Evolutionary conservation across 2,329 filamentous ascomycete species (phyloP).

Genomic region (Akanthomyces muscarius): DNA sequence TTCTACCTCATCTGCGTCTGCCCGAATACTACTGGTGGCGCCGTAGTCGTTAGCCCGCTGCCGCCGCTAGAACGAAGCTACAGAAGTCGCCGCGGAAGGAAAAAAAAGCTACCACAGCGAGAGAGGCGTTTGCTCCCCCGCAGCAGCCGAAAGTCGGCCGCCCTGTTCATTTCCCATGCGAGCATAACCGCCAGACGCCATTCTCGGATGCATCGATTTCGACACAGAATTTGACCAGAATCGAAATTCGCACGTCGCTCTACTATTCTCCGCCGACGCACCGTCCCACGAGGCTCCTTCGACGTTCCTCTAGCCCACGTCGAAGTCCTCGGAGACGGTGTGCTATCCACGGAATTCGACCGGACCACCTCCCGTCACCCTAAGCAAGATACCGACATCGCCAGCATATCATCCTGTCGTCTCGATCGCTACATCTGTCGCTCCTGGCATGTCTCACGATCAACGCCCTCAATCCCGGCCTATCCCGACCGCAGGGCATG

Average conservation of each 20-base stretch:
- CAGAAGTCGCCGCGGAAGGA: conserved; percentile 38
- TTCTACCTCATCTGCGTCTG: not conserved
- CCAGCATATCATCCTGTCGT: not conserved
- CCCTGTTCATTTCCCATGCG: not conserved
- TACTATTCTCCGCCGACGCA: not conserved
- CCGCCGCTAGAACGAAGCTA: conserved; percentile 46
- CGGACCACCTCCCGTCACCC: not conserved
- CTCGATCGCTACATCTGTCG: not conserved
- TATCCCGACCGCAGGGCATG: conserved; percentile 34
- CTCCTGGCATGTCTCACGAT: conserved; percentile 48
- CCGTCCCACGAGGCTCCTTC: conserved; percentile 21
- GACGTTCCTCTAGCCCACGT: conserved; percentile 13
- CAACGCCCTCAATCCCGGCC: conserved; percentile 33
- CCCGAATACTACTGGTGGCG: not conserved
- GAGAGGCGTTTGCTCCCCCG: conserved; percentile 9
- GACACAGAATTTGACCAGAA: not conserved
- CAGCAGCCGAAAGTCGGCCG: conserved; percentile 14
- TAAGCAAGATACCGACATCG: not conserved
- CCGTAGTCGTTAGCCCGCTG: conserved; percentile 42
- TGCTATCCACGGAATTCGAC: conserved; percentile 1
- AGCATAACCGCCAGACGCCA: not conserved
- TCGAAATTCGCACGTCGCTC: not conserved
- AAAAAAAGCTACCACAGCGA: conserved; percentile 1
- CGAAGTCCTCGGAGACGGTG: conserved; percentile 20
- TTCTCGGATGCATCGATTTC: not conserved